Conservation (phyloP, 306 rosid species). For the Fagus crenata region DNA sequence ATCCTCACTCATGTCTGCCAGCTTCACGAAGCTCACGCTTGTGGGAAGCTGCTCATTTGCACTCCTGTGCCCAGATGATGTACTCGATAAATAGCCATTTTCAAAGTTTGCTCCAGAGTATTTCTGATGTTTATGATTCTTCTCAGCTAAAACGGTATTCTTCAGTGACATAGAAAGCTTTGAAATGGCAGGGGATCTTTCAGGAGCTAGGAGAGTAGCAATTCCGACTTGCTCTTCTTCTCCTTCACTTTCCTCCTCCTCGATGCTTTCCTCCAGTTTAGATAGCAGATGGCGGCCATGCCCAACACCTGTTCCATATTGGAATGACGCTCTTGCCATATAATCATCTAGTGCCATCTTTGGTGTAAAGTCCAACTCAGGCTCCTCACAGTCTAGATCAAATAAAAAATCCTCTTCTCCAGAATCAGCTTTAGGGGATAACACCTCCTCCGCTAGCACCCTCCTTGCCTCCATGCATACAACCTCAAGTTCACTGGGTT, state of each 20-base stretch:
- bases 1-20: constrained; percentile 76
- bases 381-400: constrained; percentile 70
- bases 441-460: constrained; percentile 63
- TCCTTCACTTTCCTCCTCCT: constrained; percentile 59
- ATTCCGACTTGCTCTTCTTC: constrained; percentile 53
- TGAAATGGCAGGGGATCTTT: constrained; percentile 44
- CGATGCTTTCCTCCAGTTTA: constrained; percentile 77
- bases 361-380: constrained; percentile 33
- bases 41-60: constrained; percentile 93
- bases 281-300: constrained; percentile 59
- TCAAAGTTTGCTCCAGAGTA: constrained; percentile 51
- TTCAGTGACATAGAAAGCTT: constrained; percentile 65
- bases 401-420: constrained; percentile 61
- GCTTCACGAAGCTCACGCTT: constrained; percentile 72
- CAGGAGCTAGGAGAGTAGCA: constrained; percentile 29
- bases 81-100: constrained; percentile 44
- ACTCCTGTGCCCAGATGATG: constrained; percentile 85
- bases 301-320: constrained; percentile 42
- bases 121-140: constrained; percentile 46
- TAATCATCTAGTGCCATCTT: constrained; percentile 46
- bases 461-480: constrained; percentile 82
- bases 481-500: constrained; percentile 93
- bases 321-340: constrained; percentile 41
- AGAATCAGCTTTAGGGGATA: constrained; percentile 55
- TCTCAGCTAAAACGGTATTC: constrained; percentile 57